These are phyloP conservation scores for Cytospora mali DNA, from an alignment of 2,329 filamentous ascomycete genomes.

Conservation along the genomic window DNA sequence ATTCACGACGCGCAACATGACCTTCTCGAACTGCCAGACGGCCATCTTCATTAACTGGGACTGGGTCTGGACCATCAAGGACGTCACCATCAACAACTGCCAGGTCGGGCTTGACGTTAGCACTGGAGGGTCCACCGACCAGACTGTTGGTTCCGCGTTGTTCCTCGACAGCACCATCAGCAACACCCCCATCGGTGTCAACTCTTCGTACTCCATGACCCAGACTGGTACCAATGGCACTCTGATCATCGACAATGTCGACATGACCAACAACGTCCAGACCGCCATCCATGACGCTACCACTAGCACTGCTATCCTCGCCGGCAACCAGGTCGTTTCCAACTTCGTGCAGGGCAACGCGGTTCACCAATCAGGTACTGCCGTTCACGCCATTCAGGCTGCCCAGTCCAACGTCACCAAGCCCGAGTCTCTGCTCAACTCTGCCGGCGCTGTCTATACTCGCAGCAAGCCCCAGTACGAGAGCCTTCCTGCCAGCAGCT, in stretches of 20 bases:
- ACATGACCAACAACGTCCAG: constrained; percentile 70
- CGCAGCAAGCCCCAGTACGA: constrained; percentile 90
- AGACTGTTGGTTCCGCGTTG: constrained; percentile 84
- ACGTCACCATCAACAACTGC: constrained; percentile 72
- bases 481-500: constrained; percentile 63
- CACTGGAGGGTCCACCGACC: constrained; percentile 58
- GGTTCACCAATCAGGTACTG: constrained; percentile 55
- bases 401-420: constrained; percentile 59
- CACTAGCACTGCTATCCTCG: constrained; percentile 63
- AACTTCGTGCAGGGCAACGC: constrained; percentile 81
- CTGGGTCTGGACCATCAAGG: constrained; percentile 84
- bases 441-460: constrained; percentile 72
- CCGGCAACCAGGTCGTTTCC: constrained; percentile 67
- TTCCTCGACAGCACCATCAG: constrained; percentile 79
- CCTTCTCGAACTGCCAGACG: constrained; percentile 79
- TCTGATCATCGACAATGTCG: constrained; percentile 85
- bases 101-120: constrained; percentile 80
- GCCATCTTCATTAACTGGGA: constrained; percentile 92
- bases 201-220: constrained; percentile 68
- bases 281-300: constrained; percentile 65
- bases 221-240: constrained; percentile 74
- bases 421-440: constrained; percentile 66
- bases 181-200: constrained; percentile 75
- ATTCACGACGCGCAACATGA: constrained; percentile 81
- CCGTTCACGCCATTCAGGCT: constrained; percentile 61